A percentile compares a stretch with the other conserved stretches of the same genome.
Evolutionary conservation across 2,329 filamentous ascomycete genomes (phyloP).

Genomic region (Scytalidium lignicola): DNA sequence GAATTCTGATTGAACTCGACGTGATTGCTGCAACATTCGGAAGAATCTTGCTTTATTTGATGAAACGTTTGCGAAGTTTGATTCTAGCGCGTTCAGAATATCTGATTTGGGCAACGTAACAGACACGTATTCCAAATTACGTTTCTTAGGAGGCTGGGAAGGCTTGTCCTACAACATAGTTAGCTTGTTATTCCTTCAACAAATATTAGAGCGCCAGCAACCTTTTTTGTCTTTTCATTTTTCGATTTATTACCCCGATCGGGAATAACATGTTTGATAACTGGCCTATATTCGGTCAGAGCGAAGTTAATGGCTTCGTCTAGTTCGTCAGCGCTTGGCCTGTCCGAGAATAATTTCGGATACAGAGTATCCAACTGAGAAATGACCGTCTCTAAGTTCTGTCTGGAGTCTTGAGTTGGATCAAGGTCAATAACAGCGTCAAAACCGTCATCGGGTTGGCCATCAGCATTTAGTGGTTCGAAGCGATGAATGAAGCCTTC

Average conservation of each 20-base stretch:
- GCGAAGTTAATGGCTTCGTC: conserved; percentile 75
- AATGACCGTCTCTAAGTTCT: conserved; percentile 79
- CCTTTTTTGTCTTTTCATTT: conserved; percentile 33
- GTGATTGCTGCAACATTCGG: conserved; percentile 64
- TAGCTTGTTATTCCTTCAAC: not conserved
- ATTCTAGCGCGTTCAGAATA: conserved; percentile 57
- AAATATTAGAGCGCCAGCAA: conserved; percentile 4
- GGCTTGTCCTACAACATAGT: conserved; percentile 21
- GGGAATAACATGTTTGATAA: conserved; percentile 70
- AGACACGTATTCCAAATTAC: conserved; percentile 59
- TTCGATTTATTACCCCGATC: conserved; percentile 42
- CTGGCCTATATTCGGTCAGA: conserved; percentile 70
- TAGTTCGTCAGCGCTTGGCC: conserved; percentile 69
- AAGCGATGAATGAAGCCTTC: conserved; percentile 87
- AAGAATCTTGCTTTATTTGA: conserved; percentile 62
- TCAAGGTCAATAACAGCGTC: conserved; percentile 83
- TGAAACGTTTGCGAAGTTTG: conserved; percentile 56
- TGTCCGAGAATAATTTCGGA: conserved; percentile 65
- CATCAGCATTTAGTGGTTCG: conserved; percentile 64
- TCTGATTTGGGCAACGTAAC: conserved; percentile 48
- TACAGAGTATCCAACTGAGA: conserved; percentile 68
- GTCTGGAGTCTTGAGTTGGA: conserved; percentile 67
- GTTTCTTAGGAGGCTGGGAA: conserved; percentile 39
- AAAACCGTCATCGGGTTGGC: conserved; percentile 73
- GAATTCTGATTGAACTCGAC: conserved; percentile 78